Evolutionary conservation across 768 basidiomycete species (phyloP).

Genomic region (Fistulinella prunicolor): DNA sequence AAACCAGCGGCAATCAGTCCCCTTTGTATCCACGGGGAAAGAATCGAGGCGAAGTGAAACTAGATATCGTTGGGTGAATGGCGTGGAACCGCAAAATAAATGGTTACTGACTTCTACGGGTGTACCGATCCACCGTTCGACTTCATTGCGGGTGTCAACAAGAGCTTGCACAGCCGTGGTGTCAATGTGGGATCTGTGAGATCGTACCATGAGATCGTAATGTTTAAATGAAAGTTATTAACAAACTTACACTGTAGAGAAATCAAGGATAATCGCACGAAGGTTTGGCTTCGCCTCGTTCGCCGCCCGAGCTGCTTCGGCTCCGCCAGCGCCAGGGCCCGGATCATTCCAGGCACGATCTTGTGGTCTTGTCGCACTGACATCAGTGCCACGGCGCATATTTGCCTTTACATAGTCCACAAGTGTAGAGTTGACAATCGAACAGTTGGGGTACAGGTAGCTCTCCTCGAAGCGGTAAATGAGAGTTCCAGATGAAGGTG

Average conservation of each 20-base stretch:
- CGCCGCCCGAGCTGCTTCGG: conserved; percentile 44
- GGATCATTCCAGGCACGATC: conserved; percentile 97
- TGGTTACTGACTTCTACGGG: conserved; percentile 57
- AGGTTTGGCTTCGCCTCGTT: conserved; percentile 63
- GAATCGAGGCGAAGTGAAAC: conserved; percentile 93
- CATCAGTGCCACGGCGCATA: conserved; percentile 74
- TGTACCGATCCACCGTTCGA: conserved; percentile 85
- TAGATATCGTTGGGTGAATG: conserved; percentile 32
- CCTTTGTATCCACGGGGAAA: conserved; percentile 92
- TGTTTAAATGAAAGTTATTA: not conserved
- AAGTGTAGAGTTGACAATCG: conserved; percentile 63
- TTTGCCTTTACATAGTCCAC: conserved; percentile 79
- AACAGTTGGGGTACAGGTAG: conserved; percentile 80
- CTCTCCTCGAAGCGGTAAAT: conserved; percentile 93
- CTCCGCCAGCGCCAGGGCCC: conserved; percentile 55
- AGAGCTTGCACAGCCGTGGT: conserved; percentile 90
- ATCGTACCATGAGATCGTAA: not conserved
- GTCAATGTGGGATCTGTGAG: conserved; percentile 75
- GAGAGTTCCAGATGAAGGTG: conserved; percentile 83
- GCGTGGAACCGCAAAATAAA: not conserved
- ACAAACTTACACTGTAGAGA: conserved; percentile 63
- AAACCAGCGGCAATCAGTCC: conserved; percentile 89
- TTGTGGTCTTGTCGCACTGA: conserved; percentile 54
- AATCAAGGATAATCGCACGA: conserved; percentile 88
- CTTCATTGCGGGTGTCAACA: conserved; percentile 80